These are phyloP conservation scores for Gentiana dahurica DNA, from an alignment of 257 asterid species.

Conservation along the genomic window DNA sequence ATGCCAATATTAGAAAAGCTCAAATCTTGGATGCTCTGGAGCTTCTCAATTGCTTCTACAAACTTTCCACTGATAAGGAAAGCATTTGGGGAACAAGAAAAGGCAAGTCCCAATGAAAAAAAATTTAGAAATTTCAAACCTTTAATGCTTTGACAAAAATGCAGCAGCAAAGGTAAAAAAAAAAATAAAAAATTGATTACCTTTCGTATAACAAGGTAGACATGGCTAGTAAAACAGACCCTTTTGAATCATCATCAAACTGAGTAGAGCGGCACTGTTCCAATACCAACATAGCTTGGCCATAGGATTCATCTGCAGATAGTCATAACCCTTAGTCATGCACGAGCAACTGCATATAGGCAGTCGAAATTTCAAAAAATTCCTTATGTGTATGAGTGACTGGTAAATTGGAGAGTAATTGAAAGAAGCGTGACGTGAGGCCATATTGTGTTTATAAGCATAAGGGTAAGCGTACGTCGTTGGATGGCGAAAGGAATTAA, in stretches of 20 bases:
- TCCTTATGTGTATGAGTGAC: no score
- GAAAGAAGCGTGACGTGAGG: no score
- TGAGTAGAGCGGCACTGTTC: conserved; percentile 82
- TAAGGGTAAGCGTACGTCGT: no score
- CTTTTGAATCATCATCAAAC: conserved; percentile 65
- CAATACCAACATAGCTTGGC: conserved; percentile 58
- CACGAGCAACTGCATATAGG: no score
- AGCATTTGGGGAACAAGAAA: neutral
- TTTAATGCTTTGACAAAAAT: neutral
- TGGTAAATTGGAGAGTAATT: no score
- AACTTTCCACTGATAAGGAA: conserved; percentile 42
- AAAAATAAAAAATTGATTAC: conserved; percentile 6
- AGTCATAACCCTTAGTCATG: neutral
- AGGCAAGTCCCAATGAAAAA: neutral
- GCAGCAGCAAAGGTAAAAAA: no score
- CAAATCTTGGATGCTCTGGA: conserved; percentile 45
- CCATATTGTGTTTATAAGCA: no score
- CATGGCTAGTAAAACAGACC: conserved; percentile 66
- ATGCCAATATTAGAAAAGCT: conserved; percentile 47
- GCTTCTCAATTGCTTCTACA: conserved; percentile 68
- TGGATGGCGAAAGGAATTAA: no score
- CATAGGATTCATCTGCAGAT: conserved; percentile 60
- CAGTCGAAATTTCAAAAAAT: no score
- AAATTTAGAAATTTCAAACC: conserved; percentile 1
- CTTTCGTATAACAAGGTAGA: conserved; percentile 72